Conservation (phyloP, 164 flowering plant genomes). For the Annona squamosa region DNA sequence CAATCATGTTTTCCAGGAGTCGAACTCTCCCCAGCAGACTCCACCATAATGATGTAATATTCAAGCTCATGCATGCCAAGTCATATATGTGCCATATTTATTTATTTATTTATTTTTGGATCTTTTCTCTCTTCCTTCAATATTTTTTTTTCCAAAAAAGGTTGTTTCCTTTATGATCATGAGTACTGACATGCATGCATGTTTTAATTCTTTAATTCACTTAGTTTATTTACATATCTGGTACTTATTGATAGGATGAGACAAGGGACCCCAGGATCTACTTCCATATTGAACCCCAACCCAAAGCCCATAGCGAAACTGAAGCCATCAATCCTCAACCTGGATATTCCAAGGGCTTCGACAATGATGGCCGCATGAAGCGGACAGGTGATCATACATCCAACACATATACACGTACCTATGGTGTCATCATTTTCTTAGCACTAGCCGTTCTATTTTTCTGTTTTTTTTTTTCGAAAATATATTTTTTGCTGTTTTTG, state of each 20-base stretch:
- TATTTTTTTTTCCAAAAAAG: too few relatives aligned
- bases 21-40: conserved; percentile 50
- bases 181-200: too few relatives aligned
- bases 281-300: conserved; percentile 44
- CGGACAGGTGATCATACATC: conserved; percentile 33
- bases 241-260: conserved; percentile 21
- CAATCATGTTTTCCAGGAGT: conserved; percentile 25
- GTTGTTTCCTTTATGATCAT: too few relatives aligned
- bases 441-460: neutral
- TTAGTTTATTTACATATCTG: neutral
- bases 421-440: too few relatives aligned
- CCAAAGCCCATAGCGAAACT: conserved; percentile 25
- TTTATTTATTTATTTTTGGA: too few relatives aligned
- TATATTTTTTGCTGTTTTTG: neutral
- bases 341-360: conserved; percentile 39
- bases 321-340: conserved; percentile 35
- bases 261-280: conserved; percentile 36
- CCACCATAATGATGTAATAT: conserved; percentile 27
- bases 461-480: neutral
- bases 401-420: too few relatives aligned
- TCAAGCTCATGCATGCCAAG: neutral
- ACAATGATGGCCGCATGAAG: conserved; percentile 51
- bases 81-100: neutral
- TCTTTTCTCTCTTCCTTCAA: neutral
- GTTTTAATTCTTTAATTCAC: too few relatives aligned